A percentile compares a stretch with the other conserved stretches of the same genome.
Evolutionary conservation across 106 monocot species (phyloP).

Genomic region (Platanthera guangdongensis): DNA sequence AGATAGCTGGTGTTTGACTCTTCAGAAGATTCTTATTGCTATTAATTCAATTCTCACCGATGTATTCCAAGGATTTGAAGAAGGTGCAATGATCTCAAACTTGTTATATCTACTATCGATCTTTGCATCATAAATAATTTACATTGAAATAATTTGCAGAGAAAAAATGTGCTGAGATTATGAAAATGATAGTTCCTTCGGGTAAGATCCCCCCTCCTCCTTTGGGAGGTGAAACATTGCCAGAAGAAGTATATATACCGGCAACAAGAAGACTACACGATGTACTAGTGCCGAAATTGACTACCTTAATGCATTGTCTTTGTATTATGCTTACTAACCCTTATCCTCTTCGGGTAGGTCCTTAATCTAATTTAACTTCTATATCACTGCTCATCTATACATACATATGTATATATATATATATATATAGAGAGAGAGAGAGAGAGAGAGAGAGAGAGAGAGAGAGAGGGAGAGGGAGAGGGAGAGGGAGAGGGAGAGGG

Average conservation of each 20-base stretch:
- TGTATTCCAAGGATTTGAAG: slow-evolving; percentile 77
- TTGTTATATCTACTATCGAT: not conserved
- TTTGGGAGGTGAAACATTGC: slow-evolving; percentile 33
- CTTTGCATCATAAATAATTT: not conserved
- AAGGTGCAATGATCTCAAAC: slow-evolving; percentile 32
- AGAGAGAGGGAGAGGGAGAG: no score
- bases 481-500: no score
- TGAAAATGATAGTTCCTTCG: slow-evolving; percentile 60
- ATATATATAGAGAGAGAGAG: no score
- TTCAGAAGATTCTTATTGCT: slow-evolving; percentile 60
- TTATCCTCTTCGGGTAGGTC: slow-evolving; percentile 55
- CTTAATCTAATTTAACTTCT: not conserved
- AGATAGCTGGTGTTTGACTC: slow-evolving; percentile 61
- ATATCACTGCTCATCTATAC: not conserved
- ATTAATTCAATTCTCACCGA: slow-evolving; percentile 54
- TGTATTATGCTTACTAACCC: slow-evolving; percentile 53
- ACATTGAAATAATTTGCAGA: slow-evolving; percentile 29
- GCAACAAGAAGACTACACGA: slow-evolving; percentile 33
- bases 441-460: no score
- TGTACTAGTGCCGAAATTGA: slow-evolving; percentile 42
- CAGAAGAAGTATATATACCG: slow-evolving; percentile 15
- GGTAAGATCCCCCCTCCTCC: slow-evolving; percentile 62
- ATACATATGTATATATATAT: not conserved
- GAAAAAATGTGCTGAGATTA: slow-evolving; percentile 33
- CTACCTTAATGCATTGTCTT: slow-evolving; percentile 58